These are phyloP conservation scores for Peronosclerospora sorghi DNA, from an alignment of 352 stramenopile genomes.

Conservation along the genomic window DNA sequence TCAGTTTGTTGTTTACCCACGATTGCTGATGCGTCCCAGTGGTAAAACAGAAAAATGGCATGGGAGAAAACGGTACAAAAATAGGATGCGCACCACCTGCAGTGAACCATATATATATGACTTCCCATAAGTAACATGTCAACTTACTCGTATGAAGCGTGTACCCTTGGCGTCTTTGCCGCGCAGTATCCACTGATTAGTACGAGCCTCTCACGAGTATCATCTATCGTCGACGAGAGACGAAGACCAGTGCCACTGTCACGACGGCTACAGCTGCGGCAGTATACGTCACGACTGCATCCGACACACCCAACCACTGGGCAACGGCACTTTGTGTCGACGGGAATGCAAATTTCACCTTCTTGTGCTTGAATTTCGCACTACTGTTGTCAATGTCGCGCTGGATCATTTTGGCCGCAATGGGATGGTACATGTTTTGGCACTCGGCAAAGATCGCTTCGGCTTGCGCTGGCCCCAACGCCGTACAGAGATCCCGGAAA, in stretches of 20 bases:
- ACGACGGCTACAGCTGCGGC: slow-evolving; percentile 9
- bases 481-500: slow-evolving; percentile 42
- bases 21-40: too few relatives aligned
- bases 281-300: slow-evolving; percentile 13
- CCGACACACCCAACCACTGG: slow-evolving; percentile 22
- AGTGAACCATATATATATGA: too few relatives aligned
- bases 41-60: too few relatives aligned
- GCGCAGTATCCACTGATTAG: too few relatives aligned
- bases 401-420: slow-evolving; percentile 64
- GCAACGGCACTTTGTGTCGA: slow-evolving; percentile 16
- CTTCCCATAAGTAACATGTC: too few relatives aligned
- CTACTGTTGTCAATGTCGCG: slow-evolving; percentile 34
- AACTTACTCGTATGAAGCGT: too few relatives aligned
- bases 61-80: too few relatives aligned
- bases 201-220: too few relatives aligned
- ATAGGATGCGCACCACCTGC: too few relatives aligned
- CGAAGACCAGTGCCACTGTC: slow-evolving; percentile 10
- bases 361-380: slow-evolving; percentile 21
- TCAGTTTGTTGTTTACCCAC: too few relatives aligned
- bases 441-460: slow-evolving; percentile 30
- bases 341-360: slow-evolving; percentile 22
- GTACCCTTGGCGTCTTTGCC: too few relatives aligned
- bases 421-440: slow-evolving; percentile 58
- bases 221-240: slow-evolving; percentile 14
- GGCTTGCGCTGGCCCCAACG: slow-evolving; percentile 21